Base-by-base conservation (phyloP, 1,139 yeast species). In the Blastobotrys malaysiensis region DNA sequence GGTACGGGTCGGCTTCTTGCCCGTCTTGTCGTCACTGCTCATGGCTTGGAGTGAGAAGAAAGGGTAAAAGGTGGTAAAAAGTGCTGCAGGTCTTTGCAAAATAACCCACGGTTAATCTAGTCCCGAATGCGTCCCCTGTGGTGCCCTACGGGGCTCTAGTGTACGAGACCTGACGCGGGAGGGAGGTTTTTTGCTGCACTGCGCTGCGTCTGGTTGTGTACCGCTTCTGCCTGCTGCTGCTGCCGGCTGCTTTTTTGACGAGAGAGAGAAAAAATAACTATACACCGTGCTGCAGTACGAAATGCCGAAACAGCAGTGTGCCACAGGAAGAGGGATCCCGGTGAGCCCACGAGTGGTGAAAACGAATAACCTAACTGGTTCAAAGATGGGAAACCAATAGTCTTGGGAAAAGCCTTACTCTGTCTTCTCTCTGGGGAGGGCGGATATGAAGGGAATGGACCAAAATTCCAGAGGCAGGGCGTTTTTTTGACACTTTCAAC, bases 1-100 rank as follows among this genome's bases (percentile, higher is more conserved):
- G 1, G 73, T 66, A 31, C 79, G 66, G 52, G 71, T 73, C n/a
- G 61, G 53, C 21, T 53, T 53, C 43, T 57, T 55, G 46, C 21
- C 19, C 20, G 26, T 22, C 39, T 49, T 49, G 24, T 14, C 43
- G 39, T 49, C 51, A 39, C 43, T 21, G 11, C 39, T 31, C 39
- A 31, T 31, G 14, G 18, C 9, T 5, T 19, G 26, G 6, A 31
- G 5, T 4, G n/a, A 7, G 9, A 46, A 18, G 43, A 43, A 18
- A 26, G 26, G 9, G 19, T n/a, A 44, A 24, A 44, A 44, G 21
- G 19, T 18, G 21, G 19, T 18, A 19, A 19, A 19, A 44, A 21
- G 5, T 9, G 21, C 14, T 14, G 26, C 22, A 45, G 24, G 24
- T 14, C n/a, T 14, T 11, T 14, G 24, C 22, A 21, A 19, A 21